Percentiles rank a stretch among this genome's conserved stretches.
These are phyloP conservation scores for Pyricularia pennisetigena DNA, from an alignment of 2,329 filamentous ascomycete genomes.

Conservation along the genomic window DNA sequence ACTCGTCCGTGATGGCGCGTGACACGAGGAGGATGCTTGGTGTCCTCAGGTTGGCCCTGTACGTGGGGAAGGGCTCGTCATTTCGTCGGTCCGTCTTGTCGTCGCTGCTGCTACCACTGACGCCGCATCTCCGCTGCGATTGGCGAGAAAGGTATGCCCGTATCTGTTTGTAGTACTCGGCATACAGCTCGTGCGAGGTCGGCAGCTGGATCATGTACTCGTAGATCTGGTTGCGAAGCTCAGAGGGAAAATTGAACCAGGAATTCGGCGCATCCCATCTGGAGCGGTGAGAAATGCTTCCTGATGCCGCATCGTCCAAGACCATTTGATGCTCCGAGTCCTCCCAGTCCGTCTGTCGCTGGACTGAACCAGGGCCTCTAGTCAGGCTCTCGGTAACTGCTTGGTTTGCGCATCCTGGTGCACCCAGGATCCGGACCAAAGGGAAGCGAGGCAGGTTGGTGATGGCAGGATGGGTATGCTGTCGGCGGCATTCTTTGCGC, in stretches of 20 bases:
- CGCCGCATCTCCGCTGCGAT: not conserved
- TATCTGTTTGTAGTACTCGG: conserved; percentile 18
- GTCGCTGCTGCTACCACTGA: not conserved
- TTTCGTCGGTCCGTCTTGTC: too few relatives aligned
- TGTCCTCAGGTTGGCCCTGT: conserved; percentile 12
- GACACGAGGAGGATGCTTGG: conserved; percentile 25
- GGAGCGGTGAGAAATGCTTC: not conserved
- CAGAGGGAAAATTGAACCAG: conserved; percentile 21
- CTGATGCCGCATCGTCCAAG: not conserved
- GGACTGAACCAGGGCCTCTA: not conserved
- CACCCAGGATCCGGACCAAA: not conserved
- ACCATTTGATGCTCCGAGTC: not conserved
- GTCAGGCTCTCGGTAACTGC: not conserved
- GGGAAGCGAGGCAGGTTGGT: not conserved
- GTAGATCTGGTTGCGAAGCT: conserved; percentile 26
- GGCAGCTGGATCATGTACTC: conserved; percentile 18
- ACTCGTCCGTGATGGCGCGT: conserved; percentile 22
- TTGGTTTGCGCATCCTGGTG: not conserved
- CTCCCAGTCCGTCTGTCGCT: not conserved
- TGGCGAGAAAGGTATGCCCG: conserved; percentile 6
- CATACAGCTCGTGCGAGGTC: conserved; percentile 17
- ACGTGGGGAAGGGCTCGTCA: conserved; percentile 3
- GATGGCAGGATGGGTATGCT: not conserved
- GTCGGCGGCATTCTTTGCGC: not conserved
- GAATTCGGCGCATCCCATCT: conserved; percentile 6